Evolutionary conservation across 2,329 filamentous ascomycete species (phyloP), one percentile per base, ranked within the genome.

Genomic region (Alternaria dauci): DNA sequence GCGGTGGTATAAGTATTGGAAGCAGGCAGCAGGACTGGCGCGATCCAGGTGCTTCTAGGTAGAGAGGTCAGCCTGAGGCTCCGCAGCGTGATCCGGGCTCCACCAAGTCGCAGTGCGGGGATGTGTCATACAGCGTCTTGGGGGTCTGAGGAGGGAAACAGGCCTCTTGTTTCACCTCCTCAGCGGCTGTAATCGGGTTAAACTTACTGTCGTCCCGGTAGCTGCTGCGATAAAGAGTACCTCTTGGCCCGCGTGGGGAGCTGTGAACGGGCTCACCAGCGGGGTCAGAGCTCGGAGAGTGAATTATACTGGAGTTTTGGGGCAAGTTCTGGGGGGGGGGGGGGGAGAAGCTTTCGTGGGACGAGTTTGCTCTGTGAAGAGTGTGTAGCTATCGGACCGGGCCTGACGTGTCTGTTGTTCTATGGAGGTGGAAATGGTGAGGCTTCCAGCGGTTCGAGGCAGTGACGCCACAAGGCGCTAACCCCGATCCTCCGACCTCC

Each of bases 381-480:
- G 47, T 47, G 38, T 46, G 44, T 26, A 18, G 25, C 43, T 58
- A 36, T 50, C 56, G 46, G 52, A 48, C 38, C 34, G 53, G 56
- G 63, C 63, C 70, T 68, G 73, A 78, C 75, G 76, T 77, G 75
- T 77, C 72, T 73, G 55, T 54, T 59, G 56, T 47, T 73, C 60
- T 73, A 66, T 76, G 74, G 73, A 42, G 44, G 42, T 55, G 61
- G 60, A 59, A 59, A 52, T 44, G 57, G 66, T 65, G 70, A 76
- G 68, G 73, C 70, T 56, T 28, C 52, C 39, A 38, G 52, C 44
- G 52, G 57, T 55, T 59, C 57, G 57, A 59, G 56, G 62, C 59
- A 69, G 69, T 73, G 70, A 71, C 71, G 71, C 64, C 65, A 67
- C 48, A 46, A 43, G 58, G 25, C 44, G 57, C 62, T 59, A 65